Base-by-base conservation (phyloP, 2,329 filamentous ascomycete species). In the Paramyrothecium sp. region DNA sequence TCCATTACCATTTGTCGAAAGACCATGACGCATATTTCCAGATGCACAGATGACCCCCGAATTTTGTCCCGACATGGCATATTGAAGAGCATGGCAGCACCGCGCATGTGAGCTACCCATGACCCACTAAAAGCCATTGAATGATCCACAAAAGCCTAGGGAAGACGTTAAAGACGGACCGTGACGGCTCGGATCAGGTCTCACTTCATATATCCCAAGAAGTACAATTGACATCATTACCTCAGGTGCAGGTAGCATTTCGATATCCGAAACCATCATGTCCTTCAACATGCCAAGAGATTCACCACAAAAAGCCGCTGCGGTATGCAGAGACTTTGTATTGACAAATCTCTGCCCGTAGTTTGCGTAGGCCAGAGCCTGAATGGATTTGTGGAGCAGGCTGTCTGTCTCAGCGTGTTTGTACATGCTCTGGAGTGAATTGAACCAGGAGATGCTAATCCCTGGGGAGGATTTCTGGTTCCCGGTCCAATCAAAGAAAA, bases 391-490 rank as follows among this genome's bases (percentile, higher is more conserved):
- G 20, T 51, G 46, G 44, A 55, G 26, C 16, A 55, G 46, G 12
- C 44, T 23, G 10, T 20, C 23, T 19, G n/a, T 22, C 4, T 50
- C n/a, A 17, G 46, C 46, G 26, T 51, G 19, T 3, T 4, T 30
- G 46, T 55, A 55, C 41, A 55, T 55, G 13, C 16, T 49, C 4
- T 41, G 54, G 11, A 55, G 46, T 7, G 21, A 41, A 20, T 38
- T 47, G 8, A 55, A 30, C 54, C 54, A 55, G 12, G 54, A 55
- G 7, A 55, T 38, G 19, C 54, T 55, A 13, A 41, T 47, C 33
- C 54, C 54, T 19, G 46, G 44, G 3, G 26, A 13, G 21, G 46
- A 5, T 19, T 8, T 16, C 23, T 30, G n/a, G 33, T 38, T 8
- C 5, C 22, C 26, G 22, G 22, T 33, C 26, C 34, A 41, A n/a